Evolutionary conservation across 1,284 basidiomycete genomes (phyloP), one percentile per base, ranked within the genome.

Genomic region (Ganoderma leucocontextum): DNA sequence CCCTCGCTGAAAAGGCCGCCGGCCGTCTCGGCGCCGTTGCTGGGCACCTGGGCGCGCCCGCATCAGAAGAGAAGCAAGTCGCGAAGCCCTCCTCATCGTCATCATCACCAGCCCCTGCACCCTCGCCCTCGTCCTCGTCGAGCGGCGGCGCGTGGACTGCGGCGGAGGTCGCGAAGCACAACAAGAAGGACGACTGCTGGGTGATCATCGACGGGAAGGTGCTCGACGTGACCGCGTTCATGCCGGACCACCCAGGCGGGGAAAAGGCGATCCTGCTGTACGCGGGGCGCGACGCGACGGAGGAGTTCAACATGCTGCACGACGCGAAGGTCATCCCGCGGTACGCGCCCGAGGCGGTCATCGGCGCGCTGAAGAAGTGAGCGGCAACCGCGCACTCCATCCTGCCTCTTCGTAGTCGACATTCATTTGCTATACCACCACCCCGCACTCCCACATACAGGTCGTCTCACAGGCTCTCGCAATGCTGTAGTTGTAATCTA

Each of bases 271-370:
- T 97, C 78, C 75, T 97, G 72, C 84, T 97, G 52, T 98, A 97
- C 79, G 95, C 95, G 47, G 96, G 96, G 41, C 88, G 95, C 38
- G 96, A 97, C 80, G 96, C 95, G 39, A 97, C 95, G 6, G 95
- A 97, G 80, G 95, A 95, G 80, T 95, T 96, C 79, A 92, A 94
- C 84, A 96, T 95, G 93, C 83, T 95, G 53, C 93, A 95, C 76
- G 93, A 95, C 78, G 87, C 91, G 67, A 94, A 93, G 85, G 91
- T 94, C 73, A 94, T 94, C 76, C 89, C 90, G 59, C 84, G 93
- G 81, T 94, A 95, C 74, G 91, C 92, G 41, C 83, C 93, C 4
- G 91, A 94, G 74, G 78, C 91, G 42, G 89, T 94, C 69, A 94
- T 95, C 77, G 92, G 93, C 70, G 88, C 83, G 65, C 77, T 93